Percentiles rank a stretch among this genome's conserved stretches.
Evolutionary conservation across 2,329 filamentous ascomycete genomes (phyloP).

Genomic region (Fusarium solani-melongenae): DNA sequence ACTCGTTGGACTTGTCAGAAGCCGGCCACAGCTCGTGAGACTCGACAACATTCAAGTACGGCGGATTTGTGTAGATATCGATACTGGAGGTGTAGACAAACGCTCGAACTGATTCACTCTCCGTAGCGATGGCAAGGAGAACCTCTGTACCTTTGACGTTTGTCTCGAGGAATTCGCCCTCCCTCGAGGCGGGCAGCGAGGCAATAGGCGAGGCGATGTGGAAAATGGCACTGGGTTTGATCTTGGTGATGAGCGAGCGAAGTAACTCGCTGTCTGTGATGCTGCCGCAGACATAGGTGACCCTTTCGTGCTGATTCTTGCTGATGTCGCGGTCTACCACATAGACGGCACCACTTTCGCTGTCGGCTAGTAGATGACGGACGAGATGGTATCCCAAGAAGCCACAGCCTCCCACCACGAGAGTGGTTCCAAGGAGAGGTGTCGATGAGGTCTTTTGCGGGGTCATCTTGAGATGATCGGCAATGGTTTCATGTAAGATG

Average conservation of each 20-base stretch:
- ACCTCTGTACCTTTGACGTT: slow-evolving; percentile 48
- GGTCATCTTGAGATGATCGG: not conserved
- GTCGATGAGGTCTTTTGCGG: not conserved
- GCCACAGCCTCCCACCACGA: slow-evolving; percentile 48
- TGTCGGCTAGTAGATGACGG: slow-evolving; percentile 37
- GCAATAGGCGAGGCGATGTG: slow-evolving; percentile 47
- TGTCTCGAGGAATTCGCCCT: slow-evolving; percentile 36
- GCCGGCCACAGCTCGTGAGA: slow-evolving; percentile 35
- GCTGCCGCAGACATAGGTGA: slow-evolving; percentile 41
- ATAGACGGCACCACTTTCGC: slow-evolving; percentile 33
- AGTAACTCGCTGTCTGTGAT: slow-evolving; percentile 36
- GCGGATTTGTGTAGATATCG: slow-evolving; percentile 43
- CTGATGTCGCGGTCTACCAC: slow-evolving; percentile 44
- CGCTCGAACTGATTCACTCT: slow-evolving; percentile 33
- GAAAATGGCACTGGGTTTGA: slow-evolving; percentile 46
- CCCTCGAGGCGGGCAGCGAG: slow-evolving; percentile 26
- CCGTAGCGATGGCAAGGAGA: slow-evolving; percentile 39
- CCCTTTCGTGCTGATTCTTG: slow-evolving; percentile 38
- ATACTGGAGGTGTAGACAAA: slow-evolving; percentile 49
- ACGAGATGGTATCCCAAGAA: slow-evolving; percentile 50
- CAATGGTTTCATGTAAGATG: not conserved
- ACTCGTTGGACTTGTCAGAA: slow-evolving; percentile 38
- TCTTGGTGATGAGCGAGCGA: slow-evolving; percentile 28
- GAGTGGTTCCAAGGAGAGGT: not conserved
- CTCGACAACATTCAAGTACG: slow-evolving; percentile 41